A percentile compares a stretch with the other conserved stretches of the same genome.
Conservation (phyloP, 208 protist genomes). For the Acanthamoeba culbertsoni region DNA sequence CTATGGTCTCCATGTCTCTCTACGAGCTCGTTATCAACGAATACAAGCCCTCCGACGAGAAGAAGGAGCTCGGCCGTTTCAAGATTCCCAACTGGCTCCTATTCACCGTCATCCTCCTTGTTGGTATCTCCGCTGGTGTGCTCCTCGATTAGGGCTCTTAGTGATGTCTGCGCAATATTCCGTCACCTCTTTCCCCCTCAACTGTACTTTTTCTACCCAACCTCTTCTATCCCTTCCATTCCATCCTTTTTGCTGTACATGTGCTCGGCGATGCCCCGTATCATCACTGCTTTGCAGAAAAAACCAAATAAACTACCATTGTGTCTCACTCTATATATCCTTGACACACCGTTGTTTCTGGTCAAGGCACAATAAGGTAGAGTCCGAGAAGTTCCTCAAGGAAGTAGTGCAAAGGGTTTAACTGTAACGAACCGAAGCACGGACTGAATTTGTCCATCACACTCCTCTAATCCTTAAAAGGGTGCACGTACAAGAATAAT, state of each 20-base stretch:
- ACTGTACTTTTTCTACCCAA: background rate
- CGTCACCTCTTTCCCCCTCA: background rate
- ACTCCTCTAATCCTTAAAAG: too few species aligned
- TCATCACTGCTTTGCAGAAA: too few species aligned
- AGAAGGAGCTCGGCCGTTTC: constrained; percentile 53
- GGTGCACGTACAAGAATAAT: too few species aligned
- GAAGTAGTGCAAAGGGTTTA: too few species aligned
- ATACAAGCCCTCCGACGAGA: constrained; percentile 38
- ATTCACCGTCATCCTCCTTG: constrained; percentile 52
- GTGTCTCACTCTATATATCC: too few species aligned
- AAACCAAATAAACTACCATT: too few species aligned
- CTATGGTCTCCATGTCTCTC: constrained; percentile 39
- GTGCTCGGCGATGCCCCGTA: background rate
- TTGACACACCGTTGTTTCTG: too few species aligned
- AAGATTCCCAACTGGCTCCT: constrained; percentile 47
- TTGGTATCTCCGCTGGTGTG: constrained; percentile 11
- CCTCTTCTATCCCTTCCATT: background rate
- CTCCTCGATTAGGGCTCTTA: background rate
- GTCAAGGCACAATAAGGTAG: too few species aligned
- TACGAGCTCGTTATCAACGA: constrained; percentile 49
- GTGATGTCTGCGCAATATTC: too few species aligned
- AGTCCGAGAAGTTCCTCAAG: too few species aligned
- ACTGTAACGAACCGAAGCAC: too few species aligned
- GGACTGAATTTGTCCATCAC: too few species aligned
- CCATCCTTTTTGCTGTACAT: background rate